These are phyloP conservation scores for Lithospermum erythrorhizon DNA, from an alignment of 257 asterid species.

Conservation along the genomic window DNA sequence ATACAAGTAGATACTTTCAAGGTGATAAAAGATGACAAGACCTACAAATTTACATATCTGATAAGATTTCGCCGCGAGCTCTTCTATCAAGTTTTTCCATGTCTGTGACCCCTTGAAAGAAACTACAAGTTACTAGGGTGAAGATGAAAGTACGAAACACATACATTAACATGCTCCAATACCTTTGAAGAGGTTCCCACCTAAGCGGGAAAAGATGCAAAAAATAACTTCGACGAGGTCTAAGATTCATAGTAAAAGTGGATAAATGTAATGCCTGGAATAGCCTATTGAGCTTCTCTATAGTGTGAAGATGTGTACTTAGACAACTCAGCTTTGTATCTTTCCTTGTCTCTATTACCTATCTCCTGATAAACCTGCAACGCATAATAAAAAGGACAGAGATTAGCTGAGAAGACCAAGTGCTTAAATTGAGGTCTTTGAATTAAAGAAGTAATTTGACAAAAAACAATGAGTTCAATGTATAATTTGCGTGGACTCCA, in stretches of 20 bases:
- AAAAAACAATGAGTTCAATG: not conserved
- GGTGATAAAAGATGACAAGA: not conserved
- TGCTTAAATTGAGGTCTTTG: no score
- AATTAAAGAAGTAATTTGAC: not conserved
- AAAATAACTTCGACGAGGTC: not conserved
- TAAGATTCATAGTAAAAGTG: not conserved
- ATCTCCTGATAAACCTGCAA: conserved; percentile 83
- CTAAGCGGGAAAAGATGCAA: no score
- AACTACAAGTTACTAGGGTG: not conserved
- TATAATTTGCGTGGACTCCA: not conserved
- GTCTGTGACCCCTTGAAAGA: no score
- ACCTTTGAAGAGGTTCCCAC: no score
- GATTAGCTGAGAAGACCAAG: not conserved
- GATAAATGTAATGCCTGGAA: not conserved
- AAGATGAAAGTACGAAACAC: not conserved
- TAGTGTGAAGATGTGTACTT: conserved; percentile 58
- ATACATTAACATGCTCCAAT: no score
- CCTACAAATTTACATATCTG: not conserved
- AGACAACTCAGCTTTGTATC: conserved; percentile 74
- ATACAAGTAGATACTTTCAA: not conserved
- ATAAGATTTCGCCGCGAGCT: no score
- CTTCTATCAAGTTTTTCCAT: no score
- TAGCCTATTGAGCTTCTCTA: conserved; percentile 16
- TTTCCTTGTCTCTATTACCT: conserved; percentile 74
- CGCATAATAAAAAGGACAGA: conserved; percentile 1